Conservation (phyloP, 805 yeast species). For the Novakomyces olei region DNA sequence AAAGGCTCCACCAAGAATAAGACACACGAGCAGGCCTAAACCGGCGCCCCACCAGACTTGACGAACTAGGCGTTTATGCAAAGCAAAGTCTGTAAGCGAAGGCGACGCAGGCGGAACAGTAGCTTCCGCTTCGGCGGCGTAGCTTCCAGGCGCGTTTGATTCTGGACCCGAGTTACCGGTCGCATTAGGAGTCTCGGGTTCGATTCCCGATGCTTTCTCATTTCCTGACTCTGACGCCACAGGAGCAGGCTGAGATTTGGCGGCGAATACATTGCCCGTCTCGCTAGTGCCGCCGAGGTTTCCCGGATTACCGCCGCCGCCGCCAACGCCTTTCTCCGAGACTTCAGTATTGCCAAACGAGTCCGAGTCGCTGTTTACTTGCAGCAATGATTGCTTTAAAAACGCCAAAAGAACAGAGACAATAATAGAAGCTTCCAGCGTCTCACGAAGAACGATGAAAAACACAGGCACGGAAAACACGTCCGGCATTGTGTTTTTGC, state of each 20-base stretch:
- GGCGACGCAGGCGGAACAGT: neutral
- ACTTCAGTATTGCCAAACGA: no score
- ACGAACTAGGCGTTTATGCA: conserved; percentile 38
- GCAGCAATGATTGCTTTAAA: conserved; percentile 40
- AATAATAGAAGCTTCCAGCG: conserved; percentile 77
- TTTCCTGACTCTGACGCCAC: no score
- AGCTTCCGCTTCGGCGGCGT: no score
- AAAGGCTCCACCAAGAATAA: conserved; percentile 74
- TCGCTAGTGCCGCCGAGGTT: no score
- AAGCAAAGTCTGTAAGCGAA: conserved; percentile 7
- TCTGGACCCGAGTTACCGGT: no score
- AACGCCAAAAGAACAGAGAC: conserved; percentile 82
- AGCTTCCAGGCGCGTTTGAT: no score
- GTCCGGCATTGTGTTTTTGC: conserved; percentile 14
- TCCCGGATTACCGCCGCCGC: no score
- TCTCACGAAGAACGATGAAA: conserved; percentile 79
- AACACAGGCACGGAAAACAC: conserved; percentile 29
- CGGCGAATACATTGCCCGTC: neutral
- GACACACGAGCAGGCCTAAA: conserved; percentile 54
- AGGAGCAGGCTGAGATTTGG: no score
- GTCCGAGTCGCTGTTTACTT: neutral
- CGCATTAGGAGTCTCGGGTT: no score
- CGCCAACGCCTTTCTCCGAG: no score
- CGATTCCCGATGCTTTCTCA: no score
- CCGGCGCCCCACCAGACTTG: conserved; percentile 79